These are phyloP conservation scores for Ustilago esculenta DNA, from an alignment of 1,284 basidiomycete genomes.

Conservation along the genomic window DNA sequence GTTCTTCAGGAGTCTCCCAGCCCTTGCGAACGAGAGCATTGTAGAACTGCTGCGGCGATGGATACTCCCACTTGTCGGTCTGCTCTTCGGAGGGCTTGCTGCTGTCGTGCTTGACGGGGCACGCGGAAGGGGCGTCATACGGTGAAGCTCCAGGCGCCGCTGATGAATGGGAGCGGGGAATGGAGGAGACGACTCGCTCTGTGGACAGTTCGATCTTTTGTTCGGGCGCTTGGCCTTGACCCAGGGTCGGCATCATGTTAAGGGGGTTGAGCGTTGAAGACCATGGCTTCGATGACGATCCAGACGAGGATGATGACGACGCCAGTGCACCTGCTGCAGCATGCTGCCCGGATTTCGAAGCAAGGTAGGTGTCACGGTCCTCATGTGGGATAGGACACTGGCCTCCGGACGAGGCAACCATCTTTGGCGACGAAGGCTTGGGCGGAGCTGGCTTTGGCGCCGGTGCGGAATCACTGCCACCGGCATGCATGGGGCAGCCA, in stretches of 20 bases:
- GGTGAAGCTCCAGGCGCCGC: conserved; percentile 60
- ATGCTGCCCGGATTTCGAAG: conserved; percentile 23
- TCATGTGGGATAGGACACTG: conserved; percentile 50
- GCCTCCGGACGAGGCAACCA: conserved; percentile 37
- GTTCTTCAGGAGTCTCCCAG: conserved; percentile 96
- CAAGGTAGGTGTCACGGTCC: conserved; percentile 43
- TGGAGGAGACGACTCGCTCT: conserved; percentile 81
- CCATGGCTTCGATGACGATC: conserved; percentile 40
- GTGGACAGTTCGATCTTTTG: conserved; percentile 77
- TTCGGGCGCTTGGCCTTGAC: conserved; percentile 75
- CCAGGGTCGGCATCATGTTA: conserved; percentile 87
- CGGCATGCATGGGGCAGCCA: conserved; percentile 55
- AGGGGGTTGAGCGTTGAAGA: conserved; percentile 73
- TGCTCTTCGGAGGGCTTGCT: conserved; percentile 41
- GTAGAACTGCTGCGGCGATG: conserved; percentile 97
- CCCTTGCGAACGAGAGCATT: conserved; percentile 96
- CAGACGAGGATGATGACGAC: conserved; percentile 16
- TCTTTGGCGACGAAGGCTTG: conserved; percentile 16
- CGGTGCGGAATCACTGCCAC: conserved; percentile 10
- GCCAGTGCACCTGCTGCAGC: no score
- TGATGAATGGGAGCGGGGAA: conserved; percentile 76
- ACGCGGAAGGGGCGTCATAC: conserved; percentile 58
- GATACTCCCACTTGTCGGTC: conserved; percentile 85
- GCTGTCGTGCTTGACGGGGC: conserved; percentile 60
- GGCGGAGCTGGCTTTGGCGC: no score